Evolutionary conservation across 352 stramenopile species (phyloP).

Genomic region (Phytopythium boreale): DNA sequence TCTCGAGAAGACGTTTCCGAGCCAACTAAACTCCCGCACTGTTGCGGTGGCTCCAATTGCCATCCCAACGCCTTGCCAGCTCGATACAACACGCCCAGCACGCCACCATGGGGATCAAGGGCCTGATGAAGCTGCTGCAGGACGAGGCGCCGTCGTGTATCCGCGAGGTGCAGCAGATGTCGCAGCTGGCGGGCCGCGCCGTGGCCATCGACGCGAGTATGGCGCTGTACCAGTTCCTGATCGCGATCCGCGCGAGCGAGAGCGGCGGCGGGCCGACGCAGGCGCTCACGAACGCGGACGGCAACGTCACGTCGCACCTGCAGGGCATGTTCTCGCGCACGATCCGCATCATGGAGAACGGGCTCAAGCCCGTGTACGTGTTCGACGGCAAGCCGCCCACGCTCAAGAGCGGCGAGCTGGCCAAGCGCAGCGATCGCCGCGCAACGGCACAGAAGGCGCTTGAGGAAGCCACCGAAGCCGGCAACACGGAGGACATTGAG

Average conservation of each 20-base stretch:
- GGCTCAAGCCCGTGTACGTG: conserved; percentile 98
- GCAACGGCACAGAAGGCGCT: conserved; percentile 82
- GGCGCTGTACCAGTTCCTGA: conserved; percentile 99
- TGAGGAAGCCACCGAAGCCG: conserved; percentile 84
- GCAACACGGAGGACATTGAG: conserved; percentile 90
- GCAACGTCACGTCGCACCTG: conserved; percentile 92
- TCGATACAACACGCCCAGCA: neutral
- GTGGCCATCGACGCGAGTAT: conserved; percentile 99
- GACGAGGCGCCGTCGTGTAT: conserved; percentile 96
- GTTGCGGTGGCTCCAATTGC: too few species aligned
- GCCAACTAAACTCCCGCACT: too few species aligned
- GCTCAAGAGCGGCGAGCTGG: conserved; percentile 96
- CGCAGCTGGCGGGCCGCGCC: conserved; percentile 92
- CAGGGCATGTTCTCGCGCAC: conserved; percentile 99
- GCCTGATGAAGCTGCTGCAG: conserved; percentile 97
- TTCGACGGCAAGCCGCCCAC: conserved; percentile 99
- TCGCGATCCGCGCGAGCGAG: conserved; percentile 86
- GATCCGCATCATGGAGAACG: conserved; percentile 97
- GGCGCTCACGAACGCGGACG: conserved; percentile 97
- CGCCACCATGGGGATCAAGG: conserved; percentile 97
- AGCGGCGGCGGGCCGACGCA: conserved; percentile 73
- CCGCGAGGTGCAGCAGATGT: conserved; percentile 93
- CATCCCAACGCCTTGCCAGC: too few species aligned
- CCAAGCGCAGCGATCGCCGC: conserved; percentile 91
- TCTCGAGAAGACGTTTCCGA: too few species aligned